phyloP scores from a whole-genome alignment of 768 basidiomycete species.

The Boletellus emodensis region DNA sequence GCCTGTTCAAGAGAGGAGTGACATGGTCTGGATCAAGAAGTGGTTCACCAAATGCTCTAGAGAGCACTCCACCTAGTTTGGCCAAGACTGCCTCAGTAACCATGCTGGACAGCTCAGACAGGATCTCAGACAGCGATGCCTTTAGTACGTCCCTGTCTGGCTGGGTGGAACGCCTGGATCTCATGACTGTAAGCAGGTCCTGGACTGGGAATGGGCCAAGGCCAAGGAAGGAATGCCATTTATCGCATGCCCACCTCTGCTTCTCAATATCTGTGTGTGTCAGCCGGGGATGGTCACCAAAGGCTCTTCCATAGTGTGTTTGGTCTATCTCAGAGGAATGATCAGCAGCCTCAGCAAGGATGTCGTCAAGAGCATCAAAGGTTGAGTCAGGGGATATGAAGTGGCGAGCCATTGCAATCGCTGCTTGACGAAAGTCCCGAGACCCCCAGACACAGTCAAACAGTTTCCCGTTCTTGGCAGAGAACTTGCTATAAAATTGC shows the following conservation, averaged over 20 bases:
- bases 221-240: neutral
- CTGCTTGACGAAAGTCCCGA: neutral
- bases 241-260: neutral
- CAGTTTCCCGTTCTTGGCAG: neutral
- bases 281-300: neutral
- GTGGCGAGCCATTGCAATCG: neutral
- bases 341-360: neutral
- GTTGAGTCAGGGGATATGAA: neutral
- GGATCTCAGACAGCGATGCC: neutral
- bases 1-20: too few species aligned
- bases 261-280: neutral
- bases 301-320: neutral
- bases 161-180: too few species aligned
- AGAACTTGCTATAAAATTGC: neutral
- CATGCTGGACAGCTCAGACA: too few species aligned
- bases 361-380: neutral
- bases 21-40: too few species aligned
- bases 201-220: neutral
- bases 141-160: too few species aligned
- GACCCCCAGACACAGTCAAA: neutral
- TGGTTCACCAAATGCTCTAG: too few species aligned
- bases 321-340: neutral
- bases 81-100: too few species aligned
- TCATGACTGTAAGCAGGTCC: too few species aligned
- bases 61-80: too few species aligned